These are phyloP conservation scores for Colletotrichum lentis DNA, from an alignment of 2,329 filamentous ascomycete genomes.

Conservation along the genomic window DNA sequence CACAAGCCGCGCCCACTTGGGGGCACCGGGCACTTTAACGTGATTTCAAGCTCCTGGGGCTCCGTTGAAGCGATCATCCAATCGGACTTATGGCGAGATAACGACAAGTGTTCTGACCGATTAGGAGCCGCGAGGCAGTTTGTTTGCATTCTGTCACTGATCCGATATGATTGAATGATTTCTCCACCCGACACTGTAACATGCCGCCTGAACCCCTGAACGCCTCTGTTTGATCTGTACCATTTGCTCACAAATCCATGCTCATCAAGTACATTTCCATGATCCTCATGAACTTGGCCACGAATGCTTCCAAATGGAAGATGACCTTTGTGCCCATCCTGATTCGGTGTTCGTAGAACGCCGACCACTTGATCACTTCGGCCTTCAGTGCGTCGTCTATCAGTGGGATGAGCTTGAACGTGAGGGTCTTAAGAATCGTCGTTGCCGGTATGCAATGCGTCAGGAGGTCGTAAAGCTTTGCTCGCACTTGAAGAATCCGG, in stretches of 20 bases:
- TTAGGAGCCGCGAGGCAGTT: not conserved
- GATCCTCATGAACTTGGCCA: slow-evolving; percentile 97
- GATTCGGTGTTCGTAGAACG: slow-evolving; percentile 96
- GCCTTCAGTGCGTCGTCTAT: slow-evolving; percentile 90
- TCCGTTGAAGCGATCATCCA: not conserved
- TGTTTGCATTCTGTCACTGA: slow-evolving; percentile 14
- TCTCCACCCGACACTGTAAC: not conserved
- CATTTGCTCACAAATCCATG: slow-evolving; percentile 69
- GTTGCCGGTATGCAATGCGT: slow-evolving; percentile 97
- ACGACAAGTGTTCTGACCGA: not conserved
- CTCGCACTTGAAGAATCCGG: slow-evolving; percentile 84
- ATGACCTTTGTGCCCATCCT: slow-evolving; percentile 94
- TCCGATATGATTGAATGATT: slow-evolving; percentile 5
- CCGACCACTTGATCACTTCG: slow-evolving; percentile 94
- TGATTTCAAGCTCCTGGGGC: not conserved
- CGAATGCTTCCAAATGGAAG: slow-evolving; percentile 97
- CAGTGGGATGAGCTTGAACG: slow-evolving; percentile 87
- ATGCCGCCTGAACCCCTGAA: slow-evolving; percentile 28
- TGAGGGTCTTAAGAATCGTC: slow-evolving; percentile 91
- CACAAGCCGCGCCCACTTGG: not conserved
- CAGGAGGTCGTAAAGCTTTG: slow-evolving; percentile 95
- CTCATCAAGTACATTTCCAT: slow-evolving; percentile 91
- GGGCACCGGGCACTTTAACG: not conserved
- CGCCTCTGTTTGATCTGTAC: slow-evolving; percentile 41
- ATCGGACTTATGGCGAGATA: not conserved